Conservation (phyloP, 2,329 filamentous ascomycete species). For the Cladosporium cucumerinum region DNA sequence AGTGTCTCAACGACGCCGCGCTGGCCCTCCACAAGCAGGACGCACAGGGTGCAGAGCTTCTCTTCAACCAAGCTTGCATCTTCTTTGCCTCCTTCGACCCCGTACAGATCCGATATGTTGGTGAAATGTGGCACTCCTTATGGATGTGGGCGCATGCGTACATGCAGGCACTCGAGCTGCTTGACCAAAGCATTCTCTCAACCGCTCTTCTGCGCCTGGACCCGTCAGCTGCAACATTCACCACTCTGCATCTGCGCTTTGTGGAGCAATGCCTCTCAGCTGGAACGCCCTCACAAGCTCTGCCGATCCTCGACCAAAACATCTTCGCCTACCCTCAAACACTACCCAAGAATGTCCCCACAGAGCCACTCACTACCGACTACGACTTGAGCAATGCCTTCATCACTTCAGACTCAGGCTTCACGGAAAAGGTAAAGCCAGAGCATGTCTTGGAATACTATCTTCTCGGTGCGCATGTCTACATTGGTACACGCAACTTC, state of each 20-base stretch:
- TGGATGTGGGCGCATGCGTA: conserved; percentile 36
- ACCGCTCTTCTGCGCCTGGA: conserved; percentile 64
- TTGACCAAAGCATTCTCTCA: conserved; percentile 37
- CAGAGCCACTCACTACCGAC: conserved; percentile 41
- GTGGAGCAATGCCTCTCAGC: conserved; percentile 56
- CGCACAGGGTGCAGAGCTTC: conserved; percentile 36
- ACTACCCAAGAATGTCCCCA: conserved; percentile 34
- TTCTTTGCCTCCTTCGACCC: conserved; percentile 52
- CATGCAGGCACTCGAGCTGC: conserved; percentile 16
- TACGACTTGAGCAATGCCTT: conserved; percentile 51
- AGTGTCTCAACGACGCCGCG: conserved; percentile 45
- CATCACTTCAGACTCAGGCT: conserved; percentile 57
- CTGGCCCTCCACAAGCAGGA: conserved; percentile 24
- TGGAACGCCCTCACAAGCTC: conserved; percentile 52
- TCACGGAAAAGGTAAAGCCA: conserved; percentile 54
- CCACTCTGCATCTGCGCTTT: conserved; percentile 58
- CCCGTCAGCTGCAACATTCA: conserved; percentile 63
- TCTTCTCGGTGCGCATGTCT: conserved; percentile 47
- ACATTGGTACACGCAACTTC: conserved; percentile 44
- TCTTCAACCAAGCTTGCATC: conserved; percentile 47
- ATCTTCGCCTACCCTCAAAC: conserved; percentile 62
- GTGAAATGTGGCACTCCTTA: conserved; percentile 46
- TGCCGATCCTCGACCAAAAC: conserved; percentile 61
- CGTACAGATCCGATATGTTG: conserved; percentile 54
- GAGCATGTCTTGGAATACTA: conserved; percentile 56